These are phyloP conservation scores for Arthrobotrys musiformis DNA, from an alignment of 2,329 filamentous ascomycete genomes.

Conservation along the genomic window DNA sequence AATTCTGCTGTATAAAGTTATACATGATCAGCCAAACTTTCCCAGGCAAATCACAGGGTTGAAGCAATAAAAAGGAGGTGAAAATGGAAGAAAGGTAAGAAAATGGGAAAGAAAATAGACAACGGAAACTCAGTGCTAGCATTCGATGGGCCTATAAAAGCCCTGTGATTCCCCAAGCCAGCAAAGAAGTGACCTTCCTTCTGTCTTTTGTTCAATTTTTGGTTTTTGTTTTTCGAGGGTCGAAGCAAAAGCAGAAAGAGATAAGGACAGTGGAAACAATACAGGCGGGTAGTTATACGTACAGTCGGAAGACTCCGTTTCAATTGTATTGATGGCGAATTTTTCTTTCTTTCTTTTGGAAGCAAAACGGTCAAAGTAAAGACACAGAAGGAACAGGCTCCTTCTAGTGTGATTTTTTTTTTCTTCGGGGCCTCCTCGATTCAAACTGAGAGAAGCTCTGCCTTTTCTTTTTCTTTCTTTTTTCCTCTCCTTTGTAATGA, in stretches of 20 bases:
- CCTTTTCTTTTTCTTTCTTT: neutral
- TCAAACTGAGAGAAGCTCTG: conserved; percentile 54
- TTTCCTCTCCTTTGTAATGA: too few species aligned
- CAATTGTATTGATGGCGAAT: conserved; percentile 29
- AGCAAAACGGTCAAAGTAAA: conserved; percentile 52
- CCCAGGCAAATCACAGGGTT: conserved; percentile 45
- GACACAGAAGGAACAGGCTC: conserved; percentile 51
- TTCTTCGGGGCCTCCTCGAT: conserved; percentile 41
- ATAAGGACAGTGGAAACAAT: conserved; percentile 41
- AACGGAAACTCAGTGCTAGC: conserved; percentile 32
- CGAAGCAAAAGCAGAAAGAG: conserved; percentile 47
- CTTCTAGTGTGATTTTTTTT: conserved; percentile 30
- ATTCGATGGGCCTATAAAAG: conserved; percentile 16
- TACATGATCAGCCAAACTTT: conserved; percentile 56
- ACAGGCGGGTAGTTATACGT: conserved; percentile 56
- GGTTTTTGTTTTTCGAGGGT: conserved; percentile 27
- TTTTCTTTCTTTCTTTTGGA: conserved; percentile 10
- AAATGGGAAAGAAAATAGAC: conserved; percentile 32
- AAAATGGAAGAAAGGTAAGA: conserved; percentile 44
- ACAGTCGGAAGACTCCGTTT: conserved; percentile 49
- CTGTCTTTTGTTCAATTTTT: conserved; percentile 1
- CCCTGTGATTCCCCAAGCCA: conserved; percentile 8
- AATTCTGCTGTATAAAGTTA: conserved; percentile 52
- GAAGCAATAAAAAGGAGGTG: conserved; percentile 15
- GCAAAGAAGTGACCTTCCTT: conserved; percentile 20